A percentile compares a stretch with the other conserved stretches of the same genome.
phyloP scores from a whole-genome alignment of 2,329 filamentous ascomycete genomes.

The Arthrobotrys entomopaga region DNA sequence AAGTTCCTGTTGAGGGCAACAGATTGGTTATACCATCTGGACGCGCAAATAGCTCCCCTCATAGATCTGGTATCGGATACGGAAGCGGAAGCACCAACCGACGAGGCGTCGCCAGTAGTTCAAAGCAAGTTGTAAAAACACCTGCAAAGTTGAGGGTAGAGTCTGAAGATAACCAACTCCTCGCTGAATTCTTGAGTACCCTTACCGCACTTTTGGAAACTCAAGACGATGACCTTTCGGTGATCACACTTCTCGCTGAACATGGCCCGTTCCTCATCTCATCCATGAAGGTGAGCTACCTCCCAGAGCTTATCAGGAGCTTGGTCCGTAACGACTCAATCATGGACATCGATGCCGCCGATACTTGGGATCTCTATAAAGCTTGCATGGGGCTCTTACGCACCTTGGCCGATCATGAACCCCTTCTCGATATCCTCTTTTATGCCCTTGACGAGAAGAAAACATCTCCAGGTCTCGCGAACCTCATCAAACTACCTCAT shows the following conservation, averaged over 20 bases:
- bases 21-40: background rate
- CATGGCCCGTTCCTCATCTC: constrained; percentile 9
- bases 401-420: constrained; percentile 38
- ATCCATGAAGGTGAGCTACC: constrained; percentile 48
- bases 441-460: constrained; percentile 52
- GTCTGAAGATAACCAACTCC: constrained; percentile 19
- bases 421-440: constrained; percentile 49
- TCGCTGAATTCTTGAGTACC: constrained; percentile 11
- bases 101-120: background rate
- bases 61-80: constrained; percentile 20
- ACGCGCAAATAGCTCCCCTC: background rate
- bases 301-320: constrained; percentile 54
- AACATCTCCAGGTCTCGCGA: constrained; percentile 44
- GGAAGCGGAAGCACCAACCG: constrained; percentile 9
- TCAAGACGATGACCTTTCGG: background rate
- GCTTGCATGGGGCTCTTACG: constrained; percentile 48
- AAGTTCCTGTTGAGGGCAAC: background rate
- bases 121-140: constrained; percentile 18
- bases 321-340: constrained; percentile 56
- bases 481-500: constrained; percentile 20
- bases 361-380: constrained; percentile 55
- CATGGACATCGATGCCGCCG: constrained; percentile 51
- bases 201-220: constrained; percentile 8
- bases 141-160: constrained; percentile 29
- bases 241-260: constrained; percentile 18